Evolutionary conservation across 2,329 filamentous ascomycete species (phyloP), one percentile per base, ranked within the genome.

Genomic region (Didymosphaeria variabile): DNA sequence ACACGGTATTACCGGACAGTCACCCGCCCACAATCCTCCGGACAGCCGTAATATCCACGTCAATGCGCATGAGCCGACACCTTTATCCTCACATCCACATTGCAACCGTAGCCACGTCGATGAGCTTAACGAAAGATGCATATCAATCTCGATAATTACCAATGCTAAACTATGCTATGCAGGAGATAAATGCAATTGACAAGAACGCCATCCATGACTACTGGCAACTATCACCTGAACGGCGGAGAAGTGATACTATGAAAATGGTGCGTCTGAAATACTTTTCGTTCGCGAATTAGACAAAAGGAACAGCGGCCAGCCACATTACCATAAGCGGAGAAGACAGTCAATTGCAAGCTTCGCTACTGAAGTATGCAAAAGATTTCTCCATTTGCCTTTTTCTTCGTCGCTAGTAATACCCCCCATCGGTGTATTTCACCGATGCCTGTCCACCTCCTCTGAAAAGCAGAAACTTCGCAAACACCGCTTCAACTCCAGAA

Each of bases 401-500:
- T 40, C 53, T 46, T 42, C 40, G 31, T 31, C 42, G 42, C 40
- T 55, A 55, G 53, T 42, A 42, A 55, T 55, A 46, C 19, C 40
- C 23, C 40, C 53, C 26, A 47, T 23, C 17, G 29, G 29, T 46
- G 53, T 19, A 26, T n/a, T 42, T 38, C 23, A 44, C 12, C 26
- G n/a, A 31, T 55, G 23, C 42, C 40, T 47, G 50, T 29, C 50
- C 34, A 19, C 53, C 42, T 36, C 29, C n/a, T 36, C n/a, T 36
- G 26, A 21, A 29, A 55, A 36, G 38, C 38, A 46, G 15, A 40
- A 60, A 31, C 57, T 44, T 21, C 46, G 44, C 42, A 47, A 44
- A 47, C 61, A 61, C 57, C 56, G 58, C 56, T 62, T 38, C 64
- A 67, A 70, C 67, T 70, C 69, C 67, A 64, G 40, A 69, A 70